A percentile compares a stretch with the other conserved stretches of the same genome.
Evolutionary conservation across 257 asterid species (phyloP).

Genomic region (Mentha longifolia): DNA sequence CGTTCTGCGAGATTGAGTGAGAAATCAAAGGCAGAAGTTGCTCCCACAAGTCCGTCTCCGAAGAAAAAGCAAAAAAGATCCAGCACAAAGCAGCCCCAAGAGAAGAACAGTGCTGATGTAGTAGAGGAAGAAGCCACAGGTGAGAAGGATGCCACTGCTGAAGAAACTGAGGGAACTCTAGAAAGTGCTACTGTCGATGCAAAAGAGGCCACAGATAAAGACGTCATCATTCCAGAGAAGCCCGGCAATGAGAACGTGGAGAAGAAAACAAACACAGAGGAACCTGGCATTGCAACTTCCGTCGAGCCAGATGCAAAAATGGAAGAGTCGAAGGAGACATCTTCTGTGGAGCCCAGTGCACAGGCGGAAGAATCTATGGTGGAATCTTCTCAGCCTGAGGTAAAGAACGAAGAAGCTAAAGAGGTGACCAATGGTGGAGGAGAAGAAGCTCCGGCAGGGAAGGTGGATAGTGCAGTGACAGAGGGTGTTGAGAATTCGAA

Average conservation of each 20-base stretch:
- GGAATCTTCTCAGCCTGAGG: neutral
- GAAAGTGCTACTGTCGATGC: conserved; percentile 20
- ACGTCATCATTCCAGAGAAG: conserved; percentile 22
- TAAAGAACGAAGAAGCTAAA: conserved; percentile 19
- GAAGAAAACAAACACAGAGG: conserved; percentile 34
- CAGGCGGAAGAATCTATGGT: conserved; percentile 25
- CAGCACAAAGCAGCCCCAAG: conserved; percentile 35
- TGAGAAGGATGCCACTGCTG: conserved; percentile 35
- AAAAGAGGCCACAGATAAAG: conserved; percentile 29
- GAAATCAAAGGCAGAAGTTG: conserved; percentile 49
- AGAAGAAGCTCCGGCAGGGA: conserved; percentile 24
- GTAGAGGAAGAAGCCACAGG: conserved; percentile 42
- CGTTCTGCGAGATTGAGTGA: conserved; percentile 64
- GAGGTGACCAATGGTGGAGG: conserved; percentile 10
- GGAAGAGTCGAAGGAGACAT: conserved; percentile 26
- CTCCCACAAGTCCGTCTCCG: conserved; percentile 46
- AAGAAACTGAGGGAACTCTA: conserved; percentile 35
- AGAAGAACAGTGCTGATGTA: conserved; percentile 39
- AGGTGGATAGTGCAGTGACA: conserved; percentile 29
- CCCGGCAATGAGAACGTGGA: conserved; percentile 27
- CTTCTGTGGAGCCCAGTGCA: conserved; percentile 6
- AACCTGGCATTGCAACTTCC: neutral
- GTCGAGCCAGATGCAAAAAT: conserved; percentile 2
- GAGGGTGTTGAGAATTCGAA: conserved; percentile 23
- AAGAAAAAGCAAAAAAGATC: conserved; percentile 53